Conservation (phyloP, 768 basidiomycete species). For the Suillus weaverae region DNA sequence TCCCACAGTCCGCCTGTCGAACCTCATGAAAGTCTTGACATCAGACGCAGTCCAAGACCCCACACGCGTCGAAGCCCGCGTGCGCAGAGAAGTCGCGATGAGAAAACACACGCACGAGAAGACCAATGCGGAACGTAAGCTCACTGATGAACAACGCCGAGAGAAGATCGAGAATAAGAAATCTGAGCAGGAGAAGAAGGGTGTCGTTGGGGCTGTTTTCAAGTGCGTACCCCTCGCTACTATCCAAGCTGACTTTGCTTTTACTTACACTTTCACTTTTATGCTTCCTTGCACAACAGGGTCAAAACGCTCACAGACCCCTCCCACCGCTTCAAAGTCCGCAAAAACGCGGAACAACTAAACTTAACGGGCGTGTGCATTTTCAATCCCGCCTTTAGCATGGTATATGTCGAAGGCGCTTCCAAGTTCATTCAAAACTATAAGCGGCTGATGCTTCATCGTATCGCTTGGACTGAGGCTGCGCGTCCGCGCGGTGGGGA, state of each 20-base stretch:
- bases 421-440: constrained; percentile 84
- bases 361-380: constrained; percentile 87
- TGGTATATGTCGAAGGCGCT: constrained; percentile 94
- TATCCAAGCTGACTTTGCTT: background rate
- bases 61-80: constrained; percentile 94
- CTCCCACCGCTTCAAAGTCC: constrained; percentile 93
- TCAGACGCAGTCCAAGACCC: constrained; percentile 97
- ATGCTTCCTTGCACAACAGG: constrained; percentile 38
- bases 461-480: constrained; percentile 93
- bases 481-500: constrained; percentile 76
- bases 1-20: constrained; percentile 79
- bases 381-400: constrained; percentile 84
- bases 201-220: constrained; percentile 80
- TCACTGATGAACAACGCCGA: constrained; percentile 85
- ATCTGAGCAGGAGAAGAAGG: constrained; percentile 84
- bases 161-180: constrained; percentile 90
- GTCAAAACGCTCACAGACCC: constrained; percentile 89
- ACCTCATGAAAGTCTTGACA: constrained; percentile 97
- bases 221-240: constrained; percentile 54
- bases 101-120: constrained; percentile 89
- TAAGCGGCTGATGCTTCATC: constrained; percentile 79
- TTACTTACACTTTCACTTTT: background rate
- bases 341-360: constrained; percentile 93
- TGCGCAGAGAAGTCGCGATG: constrained; percentile 89
- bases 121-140: constrained; percentile 89